A percentile compares a stretch with the other conserved stretches of the same genome.
Evolutionary conservation across 257 asterid genomes (phyloP).

Genomic region (Forsythia viridissima): DNA sequence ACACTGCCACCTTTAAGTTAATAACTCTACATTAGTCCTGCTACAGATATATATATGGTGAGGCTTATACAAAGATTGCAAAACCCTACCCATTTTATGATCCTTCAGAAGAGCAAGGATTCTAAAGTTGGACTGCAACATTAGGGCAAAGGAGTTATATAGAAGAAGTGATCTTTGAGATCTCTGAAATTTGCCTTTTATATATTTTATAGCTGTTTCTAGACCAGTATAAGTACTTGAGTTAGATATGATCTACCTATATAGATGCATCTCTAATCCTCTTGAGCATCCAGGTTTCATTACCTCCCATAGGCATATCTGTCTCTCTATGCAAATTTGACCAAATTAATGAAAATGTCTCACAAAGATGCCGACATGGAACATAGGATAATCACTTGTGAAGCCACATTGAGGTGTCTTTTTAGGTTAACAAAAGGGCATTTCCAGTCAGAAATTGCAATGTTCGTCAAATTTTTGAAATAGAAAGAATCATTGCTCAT

Average conservation of each 20-base stretch:
- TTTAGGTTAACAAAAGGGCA: background rate
- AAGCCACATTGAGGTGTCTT: background rate
- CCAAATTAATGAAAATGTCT: constrained; percentile 10
- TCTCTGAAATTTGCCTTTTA: no score
- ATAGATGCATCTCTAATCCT: background rate
- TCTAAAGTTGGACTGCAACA: background rate
- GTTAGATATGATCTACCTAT: background rate
- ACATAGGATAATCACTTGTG: background rate
- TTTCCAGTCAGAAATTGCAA: background rate
- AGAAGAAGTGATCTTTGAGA: no score
- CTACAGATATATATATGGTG: no score
- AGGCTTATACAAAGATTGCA: background rate
- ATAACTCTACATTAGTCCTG: background rate
- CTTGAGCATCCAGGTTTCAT: background rate
- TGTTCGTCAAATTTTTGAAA: background rate
- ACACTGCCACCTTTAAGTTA: no score
- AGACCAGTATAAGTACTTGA: background rate
- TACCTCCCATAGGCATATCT: background rate
- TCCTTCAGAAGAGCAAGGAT: no score
- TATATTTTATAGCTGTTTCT: background rate
- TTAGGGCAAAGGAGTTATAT: no score
- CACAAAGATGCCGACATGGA: constrained; percentile 10
- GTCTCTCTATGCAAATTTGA: constrained; percentile 18
- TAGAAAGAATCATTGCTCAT: background rate
- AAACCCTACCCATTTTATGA: background rate